These are phyloP conservation scores for Lentinula guzmanii DNA, from an alignment of 768 basidiomycete species.

Conservation along the genomic window DNA sequence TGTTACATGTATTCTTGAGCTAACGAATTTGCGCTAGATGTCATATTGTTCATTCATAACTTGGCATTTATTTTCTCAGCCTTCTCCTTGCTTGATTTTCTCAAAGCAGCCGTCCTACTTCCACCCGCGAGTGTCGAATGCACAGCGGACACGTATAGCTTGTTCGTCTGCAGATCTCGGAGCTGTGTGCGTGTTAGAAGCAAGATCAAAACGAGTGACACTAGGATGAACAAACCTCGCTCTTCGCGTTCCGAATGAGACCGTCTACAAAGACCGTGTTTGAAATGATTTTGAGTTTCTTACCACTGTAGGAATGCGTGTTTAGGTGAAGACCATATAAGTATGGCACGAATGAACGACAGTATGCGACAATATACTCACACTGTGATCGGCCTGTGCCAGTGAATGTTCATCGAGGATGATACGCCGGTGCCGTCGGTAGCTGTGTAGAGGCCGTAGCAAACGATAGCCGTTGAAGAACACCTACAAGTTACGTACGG, in stretches of 20 bases:
- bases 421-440: constrained; percentile 41
- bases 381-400: constrained; percentile 36
- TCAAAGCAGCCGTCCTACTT: neutral
- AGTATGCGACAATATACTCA: constrained; percentile 14
- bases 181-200: constrained; percentile 21
- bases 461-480: constrained; percentile 35
- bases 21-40: too few species aligned
- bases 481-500: constrained; percentile 24
- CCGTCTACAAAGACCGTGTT: constrained; percentile 37
- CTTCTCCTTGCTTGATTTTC: constrained; percentile 1
- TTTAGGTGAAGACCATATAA: neutral
- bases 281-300: constrained; percentile 33
- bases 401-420: constrained; percentile 45
- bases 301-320: constrained; percentile 24
- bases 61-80: neutral
- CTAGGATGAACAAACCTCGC: constrained; percentile 29
- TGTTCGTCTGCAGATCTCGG: constrained; percentile 27
- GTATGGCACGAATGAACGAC: neutral
- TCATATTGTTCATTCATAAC: too few species aligned
- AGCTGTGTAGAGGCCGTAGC: constrained; percentile 31
- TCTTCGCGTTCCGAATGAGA: constrained; percentile 33
- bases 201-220: neutral
- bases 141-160: constrained; percentile 37
- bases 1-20: too few species aligned
- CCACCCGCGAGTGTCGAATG: constrained; percentile 24